These are phyloP conservation scores for Butyriboletus loyo DNA, from an alignment of 768 basidiomycete genomes.

Conservation along the genomic window DNA sequence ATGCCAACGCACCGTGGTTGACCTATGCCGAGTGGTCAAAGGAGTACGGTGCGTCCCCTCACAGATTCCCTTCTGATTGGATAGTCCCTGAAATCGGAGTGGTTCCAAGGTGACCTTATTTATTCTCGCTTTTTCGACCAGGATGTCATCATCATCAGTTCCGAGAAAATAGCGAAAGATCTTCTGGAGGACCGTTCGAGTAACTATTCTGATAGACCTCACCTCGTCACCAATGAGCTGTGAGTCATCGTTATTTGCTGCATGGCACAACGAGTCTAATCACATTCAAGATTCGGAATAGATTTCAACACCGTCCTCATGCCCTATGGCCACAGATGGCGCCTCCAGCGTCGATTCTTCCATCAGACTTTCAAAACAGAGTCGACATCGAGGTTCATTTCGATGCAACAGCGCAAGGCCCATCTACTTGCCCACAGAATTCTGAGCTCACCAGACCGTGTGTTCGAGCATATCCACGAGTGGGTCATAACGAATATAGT, in stretches of 20 bases:
- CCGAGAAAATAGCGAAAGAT: conserved; percentile 9
- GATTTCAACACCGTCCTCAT: conserved; percentile 13
- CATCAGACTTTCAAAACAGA: conserved; percentile 16
- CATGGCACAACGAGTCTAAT: neutral
- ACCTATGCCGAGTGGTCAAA: conserved; percentile 16
- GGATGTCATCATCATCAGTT: conserved; percentile 12
- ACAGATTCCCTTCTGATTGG: neutral
- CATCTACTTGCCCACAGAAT: conserved; percentile 5
- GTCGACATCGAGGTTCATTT: conserved; percentile 10
- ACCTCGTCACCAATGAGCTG: conserved; percentile 13
- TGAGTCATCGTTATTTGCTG: neutral
- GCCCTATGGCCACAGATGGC: conserved; percentile 20
- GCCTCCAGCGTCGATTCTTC: conserved; percentile 17
- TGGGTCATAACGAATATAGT: conserved; percentile 13
- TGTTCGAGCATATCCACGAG: conserved; percentile 11
- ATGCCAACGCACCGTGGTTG: conserved; percentile 8
- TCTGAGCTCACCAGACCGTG: conserved; percentile 4
- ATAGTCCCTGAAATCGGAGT: neutral
- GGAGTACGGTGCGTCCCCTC: conserved; percentile 2
- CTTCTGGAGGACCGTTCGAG: conserved; percentile 18
- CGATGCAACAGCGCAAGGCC: conserved; percentile 13
- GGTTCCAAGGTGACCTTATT: conserved; percentile 10
- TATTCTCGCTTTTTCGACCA: conserved; percentile 12
- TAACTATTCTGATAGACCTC: conserved; percentile 19
- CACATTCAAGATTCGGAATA: conserved; percentile 10